phyloP scores from a whole-genome alignment of 2,329 filamentous ascomycete genomes.

The Ophiostoma novo-ulmi region DNA sequence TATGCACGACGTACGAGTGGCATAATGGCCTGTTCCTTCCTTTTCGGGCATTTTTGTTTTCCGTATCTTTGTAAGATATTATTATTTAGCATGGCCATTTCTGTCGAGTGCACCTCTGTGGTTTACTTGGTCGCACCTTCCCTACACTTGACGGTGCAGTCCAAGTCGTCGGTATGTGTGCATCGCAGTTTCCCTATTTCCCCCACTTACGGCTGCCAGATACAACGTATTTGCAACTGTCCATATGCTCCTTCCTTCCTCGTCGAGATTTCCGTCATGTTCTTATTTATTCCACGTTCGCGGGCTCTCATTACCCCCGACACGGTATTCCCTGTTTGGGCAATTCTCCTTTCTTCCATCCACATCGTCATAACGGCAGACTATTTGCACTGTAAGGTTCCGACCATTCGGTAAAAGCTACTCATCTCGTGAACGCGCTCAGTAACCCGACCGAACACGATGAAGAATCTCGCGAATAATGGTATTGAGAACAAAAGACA shows the following conservation, averaged over 20 bases:
- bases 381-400: not conserved
- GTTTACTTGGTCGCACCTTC: not conserved
- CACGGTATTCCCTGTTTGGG: not conserved
- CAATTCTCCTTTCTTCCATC: constrained; percentile 12
- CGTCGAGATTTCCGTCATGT: not conserved
- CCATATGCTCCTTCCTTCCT: constrained; percentile 4
- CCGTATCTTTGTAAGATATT: not conserved
- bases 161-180: constrained; percentile 4
- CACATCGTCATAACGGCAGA: not conserved
- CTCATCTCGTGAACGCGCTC: not conserved
- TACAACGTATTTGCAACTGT: not conserved
- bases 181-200: constrained; percentile 6
- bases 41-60: not conserved
- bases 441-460: constrained; percentile 3
- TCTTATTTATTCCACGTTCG: not conserved
- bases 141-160: not conserved
- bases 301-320: constrained; percentile 1
- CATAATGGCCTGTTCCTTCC: not conserved
- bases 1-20: not conserved
- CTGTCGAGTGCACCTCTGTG: not conserved
- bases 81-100: not conserved
- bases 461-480: not conserved
- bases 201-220: not conserved
- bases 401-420: not conserved
- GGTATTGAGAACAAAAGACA: not conserved